Conservation (phyloP, 2,329 filamentous ascomycete genomes). For the Trichoderma pleuroti region DNA sequence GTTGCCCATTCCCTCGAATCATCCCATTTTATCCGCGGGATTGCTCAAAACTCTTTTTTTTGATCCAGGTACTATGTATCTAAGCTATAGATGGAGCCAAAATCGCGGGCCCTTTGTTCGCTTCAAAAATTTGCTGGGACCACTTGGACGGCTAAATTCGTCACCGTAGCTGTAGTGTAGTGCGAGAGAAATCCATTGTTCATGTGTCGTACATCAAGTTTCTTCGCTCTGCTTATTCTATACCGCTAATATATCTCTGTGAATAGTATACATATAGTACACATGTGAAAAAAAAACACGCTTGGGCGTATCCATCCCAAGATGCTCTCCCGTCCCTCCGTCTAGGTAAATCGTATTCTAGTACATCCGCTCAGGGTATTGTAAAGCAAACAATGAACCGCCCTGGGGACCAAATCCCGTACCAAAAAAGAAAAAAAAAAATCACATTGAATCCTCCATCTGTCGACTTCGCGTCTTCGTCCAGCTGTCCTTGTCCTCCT, state of each 20-base stretch:
- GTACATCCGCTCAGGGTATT: constrained; percentile 4
- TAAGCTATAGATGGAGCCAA: not conserved
- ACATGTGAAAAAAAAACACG: not conserved
- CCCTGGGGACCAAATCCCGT: not conserved
- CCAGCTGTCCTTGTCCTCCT: constrained; percentile 63
- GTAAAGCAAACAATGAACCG: not conserved
- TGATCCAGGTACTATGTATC: not conserved
- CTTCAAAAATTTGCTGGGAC: not conserved
- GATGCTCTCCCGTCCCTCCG: not conserved
- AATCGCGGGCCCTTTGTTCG: not conserved
- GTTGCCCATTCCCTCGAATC: not conserved
- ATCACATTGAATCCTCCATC: constrained; percentile 64
- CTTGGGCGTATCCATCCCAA: not conserved
- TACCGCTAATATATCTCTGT: not conserved
- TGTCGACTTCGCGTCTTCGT: constrained; percentile 62
- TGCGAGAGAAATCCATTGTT: not conserved
- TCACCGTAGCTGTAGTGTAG: not conserved
- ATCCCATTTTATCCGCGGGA: not conserved
- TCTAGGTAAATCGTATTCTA: constrained; percentile 3
- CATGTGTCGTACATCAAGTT: not conserved
- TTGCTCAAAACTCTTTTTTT: not conserved
- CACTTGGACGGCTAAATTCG: not conserved
- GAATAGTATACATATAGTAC: not conserved
- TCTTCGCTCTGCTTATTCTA: not conserved
- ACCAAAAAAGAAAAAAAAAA: not conserved